Base-by-base conservation (phyloP, 1,139 yeast genomes). In the Suhomyces bokatorum region DNA sequence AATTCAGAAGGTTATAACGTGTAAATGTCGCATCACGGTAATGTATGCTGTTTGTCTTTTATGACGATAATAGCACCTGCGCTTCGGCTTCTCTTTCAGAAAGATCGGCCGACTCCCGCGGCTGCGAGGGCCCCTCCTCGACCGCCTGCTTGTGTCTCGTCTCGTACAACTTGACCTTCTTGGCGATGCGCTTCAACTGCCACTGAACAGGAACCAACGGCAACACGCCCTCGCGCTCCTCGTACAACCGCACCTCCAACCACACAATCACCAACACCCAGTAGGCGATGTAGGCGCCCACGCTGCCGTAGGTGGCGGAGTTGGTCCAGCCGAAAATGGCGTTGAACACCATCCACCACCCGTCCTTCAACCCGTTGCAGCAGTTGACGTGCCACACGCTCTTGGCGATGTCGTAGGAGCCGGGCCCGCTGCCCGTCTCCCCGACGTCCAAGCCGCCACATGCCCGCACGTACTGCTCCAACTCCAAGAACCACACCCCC, bases 321-420 rank as follows among this genome's bases (percentile, higher is more conserved):
- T 74, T 74, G 5, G 78, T 73, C 78, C 78, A 73, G 11, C 78
- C 78, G 42, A 73, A 64, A 32, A 73, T 56, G 6, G 78, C 78
- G 16, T 75, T 73, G 44, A 69, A 62, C 16, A 73, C 61, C 77
- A 73, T 72, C 78, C 78, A 73, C 35, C 78, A 77, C 46, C 73
- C 78, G 28, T 72, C 77, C 50, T 70, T 72, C 46, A 71, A 52
- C 45, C 75, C 76, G 51, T 73, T 70, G 49, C 78, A 73, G 50
- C 78, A 73, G 55, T 73, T 73, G n/a, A 73, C 77, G 52, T 73
- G 78, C 78, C 78, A 73, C 1, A 73, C 72, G 49, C 75, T 71
- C 17, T 52, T 60, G 30, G 60, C 51, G 20, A 73, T 71, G 50
- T 73, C 77, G 44, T 73, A 73, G 6, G 77, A 70, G 1, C 78